These are phyloP conservation scores for Geosmithia putterillii DNA, from an alignment of 2,329 filamentous ascomycete genomes.

Conservation along the genomic window DNA sequence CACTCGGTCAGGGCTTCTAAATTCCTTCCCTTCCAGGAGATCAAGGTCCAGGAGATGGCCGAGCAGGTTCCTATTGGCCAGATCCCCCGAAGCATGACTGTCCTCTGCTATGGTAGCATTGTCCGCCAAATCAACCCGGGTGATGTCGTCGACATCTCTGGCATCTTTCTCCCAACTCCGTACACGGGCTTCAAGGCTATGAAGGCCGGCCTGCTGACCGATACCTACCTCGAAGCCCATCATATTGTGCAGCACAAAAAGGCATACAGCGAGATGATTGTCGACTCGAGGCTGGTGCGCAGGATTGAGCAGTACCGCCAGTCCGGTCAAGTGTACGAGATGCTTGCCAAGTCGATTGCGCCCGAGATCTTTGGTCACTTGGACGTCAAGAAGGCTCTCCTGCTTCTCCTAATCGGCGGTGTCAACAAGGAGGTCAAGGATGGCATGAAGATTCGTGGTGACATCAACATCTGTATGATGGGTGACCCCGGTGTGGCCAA, in stretches of 20 bases:
- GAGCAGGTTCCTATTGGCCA: constrained; percentile 97
- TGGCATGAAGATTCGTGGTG: constrained; percentile 96
- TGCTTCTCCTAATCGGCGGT: constrained; percentile 91
- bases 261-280: constrained; percentile 82
- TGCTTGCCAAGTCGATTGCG: constrained; percentile 88
- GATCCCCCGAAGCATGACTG: constrained; percentile 81
- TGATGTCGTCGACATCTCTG: constrained; percentile 85
- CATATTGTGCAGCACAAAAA: constrained; percentile 94
- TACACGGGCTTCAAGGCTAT: constrained; percentile 99
- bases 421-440: constrained; percentile 95
- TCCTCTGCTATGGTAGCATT: constrained; percentile 79
- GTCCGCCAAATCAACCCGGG: constrained; percentile 84
- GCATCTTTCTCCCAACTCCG: constrained; percentile 91
- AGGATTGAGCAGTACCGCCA: constrained; percentile 78
- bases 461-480: constrained; percentile 98
- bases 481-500: constrained; percentile 99
- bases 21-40: constrained; percentile 93
- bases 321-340: constrained; percentile 88
- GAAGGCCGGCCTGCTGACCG: constrained; percentile 86
- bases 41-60: constrained; percentile 98
- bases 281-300: constrained; percentile 67
- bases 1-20: constrained; percentile 93
- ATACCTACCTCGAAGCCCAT: constrained; percentile 94
- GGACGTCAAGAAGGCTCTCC: constrained; percentile 93
- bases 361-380: constrained; percentile 95